These are phyloP conservation scores for Wickerhamomyces bovis DNA, from an alignment of 805 yeast species.

Conservation along the genomic window DNA sequence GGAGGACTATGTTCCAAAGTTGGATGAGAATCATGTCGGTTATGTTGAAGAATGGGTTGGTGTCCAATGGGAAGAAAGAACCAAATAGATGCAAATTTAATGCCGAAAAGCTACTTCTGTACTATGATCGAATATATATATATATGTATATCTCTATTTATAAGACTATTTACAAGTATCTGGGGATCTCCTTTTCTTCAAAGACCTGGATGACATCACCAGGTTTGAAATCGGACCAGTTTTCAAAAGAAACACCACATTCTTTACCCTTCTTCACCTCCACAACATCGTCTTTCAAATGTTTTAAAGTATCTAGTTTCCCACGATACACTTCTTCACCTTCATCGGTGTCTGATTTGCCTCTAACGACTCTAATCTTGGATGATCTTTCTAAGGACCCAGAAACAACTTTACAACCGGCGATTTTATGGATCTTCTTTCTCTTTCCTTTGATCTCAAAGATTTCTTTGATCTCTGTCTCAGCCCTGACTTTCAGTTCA, in stretches of 20 bases:
- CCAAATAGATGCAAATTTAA: conserved; percentile 2
- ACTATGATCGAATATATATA: background rate
- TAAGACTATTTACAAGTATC: conserved; percentile 31
- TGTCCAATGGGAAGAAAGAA: conserved; percentile 74
- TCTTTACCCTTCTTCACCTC: conserved; percentile 84
- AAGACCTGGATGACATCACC: conserved; percentile 75
- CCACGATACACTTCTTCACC: conserved; percentile 51
- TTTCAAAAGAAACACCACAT: conserved; percentile 75
- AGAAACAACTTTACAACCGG: conserved; percentile 76
- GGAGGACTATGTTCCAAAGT: conserved; percentile 52
- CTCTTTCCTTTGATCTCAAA: conserved; percentile 61
- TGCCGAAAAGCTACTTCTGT: background rate
- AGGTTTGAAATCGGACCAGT: conserved; percentile 60
- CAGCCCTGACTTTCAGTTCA: conserved; percentile 61
- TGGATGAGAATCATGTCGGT: conserved; percentile 66
- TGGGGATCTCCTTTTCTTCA: conserved; percentile 57
- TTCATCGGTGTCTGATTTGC: conserved; percentile 13
- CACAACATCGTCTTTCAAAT: conserved; percentile 69
- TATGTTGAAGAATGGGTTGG: conserved; percentile 77
- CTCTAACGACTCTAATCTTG: conserved; percentile 50
- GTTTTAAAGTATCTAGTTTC: conserved; percentile 64
- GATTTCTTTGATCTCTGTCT: conserved; percentile 61
- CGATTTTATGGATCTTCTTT: conserved; percentile 55
- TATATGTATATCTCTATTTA: too few species aligned
- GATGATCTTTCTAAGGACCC: conserved; percentile 64